These are phyloP conservation scores for Trypanosoma cruzi DNA, from an alignment of 208 protist genomes.

Conservation along the genomic window DNA sequence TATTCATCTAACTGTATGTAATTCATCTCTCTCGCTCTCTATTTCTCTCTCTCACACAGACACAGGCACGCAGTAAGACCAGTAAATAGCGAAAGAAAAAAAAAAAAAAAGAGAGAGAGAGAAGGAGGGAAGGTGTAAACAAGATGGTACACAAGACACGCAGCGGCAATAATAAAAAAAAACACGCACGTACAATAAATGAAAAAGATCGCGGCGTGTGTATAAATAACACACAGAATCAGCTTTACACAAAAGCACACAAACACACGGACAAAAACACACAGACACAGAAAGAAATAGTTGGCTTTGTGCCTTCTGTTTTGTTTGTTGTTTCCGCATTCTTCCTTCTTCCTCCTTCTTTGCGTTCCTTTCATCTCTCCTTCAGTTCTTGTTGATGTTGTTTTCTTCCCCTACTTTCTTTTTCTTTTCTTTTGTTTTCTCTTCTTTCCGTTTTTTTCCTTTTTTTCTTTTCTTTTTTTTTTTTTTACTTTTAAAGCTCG, in stretches of 20 bases:
- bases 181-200: no score
- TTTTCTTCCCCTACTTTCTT: conserved; percentile 7
- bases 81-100: conserved; percentile 11
- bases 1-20: not conserved
- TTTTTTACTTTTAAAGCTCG: not conserved
- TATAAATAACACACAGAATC: no score
- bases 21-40: not conserved
- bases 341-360: not conserved
- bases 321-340: not conserved
- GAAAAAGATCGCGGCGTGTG: no score
- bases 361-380: not conserved
- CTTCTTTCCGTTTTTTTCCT: not conserved
- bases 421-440: conserved; percentile 5
- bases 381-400: not conserved
- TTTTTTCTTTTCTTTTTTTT: not conserved
- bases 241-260: no score
- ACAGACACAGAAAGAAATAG: not conserved
- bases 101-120: conserved; percentile 18
- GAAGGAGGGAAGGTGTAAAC: not conserved
- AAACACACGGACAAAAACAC: no score
- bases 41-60: not conserved
- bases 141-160: not conserved
- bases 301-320: not conserved
- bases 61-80: no score
- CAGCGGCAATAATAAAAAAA: no score